phyloP scores from a whole-genome alignment of 768 basidiomycete species.

The Leccinum ochraceum region DNA sequence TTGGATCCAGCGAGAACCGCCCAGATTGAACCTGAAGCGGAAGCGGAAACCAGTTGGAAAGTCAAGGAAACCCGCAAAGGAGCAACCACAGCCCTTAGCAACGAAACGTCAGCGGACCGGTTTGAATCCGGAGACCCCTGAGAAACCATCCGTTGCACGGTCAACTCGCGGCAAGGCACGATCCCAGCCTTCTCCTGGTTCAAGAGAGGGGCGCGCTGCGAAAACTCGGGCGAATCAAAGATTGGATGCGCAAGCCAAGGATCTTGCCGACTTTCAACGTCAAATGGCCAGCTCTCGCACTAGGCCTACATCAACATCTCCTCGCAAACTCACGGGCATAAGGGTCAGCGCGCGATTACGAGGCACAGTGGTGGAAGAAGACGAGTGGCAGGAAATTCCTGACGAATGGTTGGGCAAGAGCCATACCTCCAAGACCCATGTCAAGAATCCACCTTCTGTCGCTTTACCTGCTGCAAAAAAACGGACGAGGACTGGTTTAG shows the following conservation, averaged over 20 bases:
- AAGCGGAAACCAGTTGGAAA: slow-evolving; percentile 39
- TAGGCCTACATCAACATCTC: slow-evolving; percentile 14
- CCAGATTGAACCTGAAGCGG: slow-evolving; percentile 46
- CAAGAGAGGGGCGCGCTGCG: slow-evolving; percentile 59
- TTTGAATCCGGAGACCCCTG: neutral
- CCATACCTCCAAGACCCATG: slow-evolving; percentile 19
- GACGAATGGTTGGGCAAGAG: slow-evolving; percentile 58
- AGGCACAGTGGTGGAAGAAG: slow-evolving; percentile 50
- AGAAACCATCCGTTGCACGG: slow-evolving; percentile 10
- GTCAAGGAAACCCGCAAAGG: slow-evolving; percentile 20
- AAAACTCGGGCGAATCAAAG: slow-evolving; percentile 72
- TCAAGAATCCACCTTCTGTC: slow-evolving; percentile 12
- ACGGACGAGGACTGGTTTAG: slow-evolving; percentile 52
- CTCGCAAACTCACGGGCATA: slow-evolving; percentile 50
- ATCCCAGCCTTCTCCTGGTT: slow-evolving; percentile 26
- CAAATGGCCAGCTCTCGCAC: slow-evolving; percentile 34
- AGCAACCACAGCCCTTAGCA: slow-evolving; percentile 15
- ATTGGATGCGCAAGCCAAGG: slow-evolving; percentile 67
- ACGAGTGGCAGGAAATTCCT: slow-evolving; percentile 79
- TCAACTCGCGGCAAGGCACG: slow-evolving; percentile 18
- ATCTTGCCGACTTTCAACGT: slow-evolving; percentile 61
- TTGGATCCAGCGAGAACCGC: slow-evolving; percentile 80
- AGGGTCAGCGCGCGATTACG: slow-evolving; percentile 67
- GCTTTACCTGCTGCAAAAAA: slow-evolving; percentile 13
- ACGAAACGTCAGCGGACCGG: slow-evolving; percentile 31